Conservation (phyloP, 148 eudicot species). For the Euryodendron excelsum region DNA sequence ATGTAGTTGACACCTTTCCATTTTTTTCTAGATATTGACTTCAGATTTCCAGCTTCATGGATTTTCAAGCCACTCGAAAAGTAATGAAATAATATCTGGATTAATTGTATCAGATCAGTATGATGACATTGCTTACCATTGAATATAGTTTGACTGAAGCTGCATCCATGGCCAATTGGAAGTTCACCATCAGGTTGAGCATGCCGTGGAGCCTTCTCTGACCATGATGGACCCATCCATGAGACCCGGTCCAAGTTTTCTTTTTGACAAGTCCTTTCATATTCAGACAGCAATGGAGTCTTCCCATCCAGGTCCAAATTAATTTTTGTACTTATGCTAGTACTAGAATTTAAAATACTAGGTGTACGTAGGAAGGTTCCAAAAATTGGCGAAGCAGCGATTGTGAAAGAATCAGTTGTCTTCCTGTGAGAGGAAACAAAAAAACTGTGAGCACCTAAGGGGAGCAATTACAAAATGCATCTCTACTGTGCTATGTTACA, state of each 20-base stretch:
- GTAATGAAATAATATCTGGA: too few relatives aligned
- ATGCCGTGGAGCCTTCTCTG: slow-evolving; percentile 40
- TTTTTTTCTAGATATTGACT: too few relatives aligned
- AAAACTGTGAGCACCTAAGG: too few relatives aligned
- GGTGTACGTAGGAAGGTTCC: slow-evolving; percentile 48
- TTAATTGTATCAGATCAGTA: too few relatives aligned
- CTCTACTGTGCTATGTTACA: too few relatives aligned
- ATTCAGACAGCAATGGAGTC: slow-evolving; percentile 54
- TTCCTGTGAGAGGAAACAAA: too few relatives aligned
- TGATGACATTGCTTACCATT: too few relatives aligned
- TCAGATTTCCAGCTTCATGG: not conserved
- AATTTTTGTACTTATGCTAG: slow-evolving; percentile 24
- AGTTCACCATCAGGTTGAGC: slow-evolving; percentile 61
- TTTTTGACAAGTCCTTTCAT: slow-evolving; percentile 32
- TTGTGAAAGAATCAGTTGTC: slow-evolving; percentile 63
- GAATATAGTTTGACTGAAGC: slow-evolving; percentile 74
- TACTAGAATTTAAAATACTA: slow-evolving; percentile 28
- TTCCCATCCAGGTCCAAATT: slow-evolving; percentile 44
- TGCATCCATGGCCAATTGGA: slow-evolving; percentile 69
- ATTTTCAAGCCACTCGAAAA: not conserved
- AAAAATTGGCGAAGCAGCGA: slow-evolving; percentile 78
- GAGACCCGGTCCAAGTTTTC: slow-evolving; percentile 39
- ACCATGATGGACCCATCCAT: slow-evolving; percentile 38
- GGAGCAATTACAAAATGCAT: too few relatives aligned
- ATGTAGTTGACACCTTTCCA: too few relatives aligned